Base-by-base conservation (phyloP, 2,329 filamentous ascomycete genomes). In the Talaromyces funiculosus region DNA sequence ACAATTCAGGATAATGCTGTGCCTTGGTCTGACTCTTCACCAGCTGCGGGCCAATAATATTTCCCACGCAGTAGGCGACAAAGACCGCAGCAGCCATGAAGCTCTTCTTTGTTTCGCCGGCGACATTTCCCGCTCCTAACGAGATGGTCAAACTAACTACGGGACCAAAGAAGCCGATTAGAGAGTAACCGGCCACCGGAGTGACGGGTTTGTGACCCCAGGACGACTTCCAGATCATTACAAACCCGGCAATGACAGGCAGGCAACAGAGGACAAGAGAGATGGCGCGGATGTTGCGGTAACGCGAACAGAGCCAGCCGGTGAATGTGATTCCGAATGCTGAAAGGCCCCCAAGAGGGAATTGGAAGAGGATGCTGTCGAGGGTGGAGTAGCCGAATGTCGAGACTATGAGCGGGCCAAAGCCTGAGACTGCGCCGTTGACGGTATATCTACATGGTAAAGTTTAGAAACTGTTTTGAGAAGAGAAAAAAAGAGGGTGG, bases 61-160 rank as follows among this genome's bases (percentile, higher is more conserved):
- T 91, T 1, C 88, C 84, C 6, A 91, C 85, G 59, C 87, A 89
- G 68, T 91, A 91, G 0, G 86, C 87, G 0, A 90, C 86, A 64
- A 91, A 92, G 1, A 90, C 87, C 0, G 86, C 85, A 0, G 86
- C 85, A 0, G 88, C 86, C 80, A 89, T 90, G 67, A 88, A 86
- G 64, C 85, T 88, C 78, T 91, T 91, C 76, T 92, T 92, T 0
- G 88, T 91, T 24, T 88, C 83, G 0, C 89, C 89, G 0, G 88
- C 88, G 0, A 91, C 87, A 64, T 92, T 92, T 10, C 84, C 83
- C 79, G 84, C 84, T 0, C 81, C 82, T 2, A 85, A 68, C 0
- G 78, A 79, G 43, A 86, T 83, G 2, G 82, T 80, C n/a, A 84
- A 75, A 45, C 84, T 86, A 0, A 89, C 88, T 0, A 89, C 87